Evolutionary conservation across 2,329 filamentous ascomycete genomes (phyloP).

Genomic region (Chaetomium olivaceum): DNA sequence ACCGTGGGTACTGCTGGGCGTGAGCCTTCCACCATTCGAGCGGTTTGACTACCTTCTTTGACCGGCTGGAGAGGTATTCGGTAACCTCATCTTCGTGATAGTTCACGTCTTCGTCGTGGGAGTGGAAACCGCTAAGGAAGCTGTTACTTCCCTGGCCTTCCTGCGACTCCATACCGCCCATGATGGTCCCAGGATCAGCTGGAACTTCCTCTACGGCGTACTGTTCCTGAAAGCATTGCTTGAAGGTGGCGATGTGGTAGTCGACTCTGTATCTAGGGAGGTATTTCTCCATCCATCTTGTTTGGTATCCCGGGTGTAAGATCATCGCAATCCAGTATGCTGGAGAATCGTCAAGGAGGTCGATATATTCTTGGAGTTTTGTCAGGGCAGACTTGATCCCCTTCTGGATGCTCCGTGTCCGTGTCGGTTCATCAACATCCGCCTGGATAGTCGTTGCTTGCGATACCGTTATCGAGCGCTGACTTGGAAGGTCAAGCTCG

Average conservation of each 20-base stretch:
- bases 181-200: background rate
- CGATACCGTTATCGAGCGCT: background rate
- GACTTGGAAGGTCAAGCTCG: background rate
- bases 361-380: background rate
- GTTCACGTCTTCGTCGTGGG: too few relatives aligned
- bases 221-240: background rate
- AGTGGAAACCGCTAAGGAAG: too few relatives aligned
- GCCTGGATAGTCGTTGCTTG: background rate
- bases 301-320: background rate
- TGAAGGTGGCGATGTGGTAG: background rate
- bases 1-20: background rate
- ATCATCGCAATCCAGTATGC: conserved; percentile 1
- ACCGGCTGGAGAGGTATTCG: too few relatives aligned
- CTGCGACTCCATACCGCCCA: too few relatives aligned
- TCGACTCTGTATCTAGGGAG: background rate
- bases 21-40: background rate
- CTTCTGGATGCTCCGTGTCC: background rate
- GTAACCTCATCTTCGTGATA: too few relatives aligned
- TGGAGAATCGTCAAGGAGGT: background rate
- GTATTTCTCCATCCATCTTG: background rate
- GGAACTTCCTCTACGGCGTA: background rate
- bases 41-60: background rate
- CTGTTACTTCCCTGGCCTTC: too few relatives aligned
- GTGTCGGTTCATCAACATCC: background rate
- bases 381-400: background rate